phyloP scores from a whole-genome alignment of 1,284 basidiomycete genomes.

The Porodaedalea pini region DNA sequence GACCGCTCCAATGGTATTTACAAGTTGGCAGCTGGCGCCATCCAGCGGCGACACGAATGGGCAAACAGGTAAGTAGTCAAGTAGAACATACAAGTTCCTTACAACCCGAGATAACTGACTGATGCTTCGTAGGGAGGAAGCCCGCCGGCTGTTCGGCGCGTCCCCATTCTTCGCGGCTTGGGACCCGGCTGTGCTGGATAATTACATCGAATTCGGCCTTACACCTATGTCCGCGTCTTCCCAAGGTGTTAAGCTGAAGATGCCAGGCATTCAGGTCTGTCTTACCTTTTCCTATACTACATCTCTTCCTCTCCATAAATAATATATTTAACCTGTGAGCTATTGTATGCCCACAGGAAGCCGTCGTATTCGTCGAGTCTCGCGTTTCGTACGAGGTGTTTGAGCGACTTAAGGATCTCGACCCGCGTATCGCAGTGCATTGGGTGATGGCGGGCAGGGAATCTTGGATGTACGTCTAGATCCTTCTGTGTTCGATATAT shows the following conservation, averaged over 20 bases:
- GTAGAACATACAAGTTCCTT: neutral
- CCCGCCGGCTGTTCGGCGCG: conserved; percentile 46
- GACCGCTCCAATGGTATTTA: conserved; percentile 19
- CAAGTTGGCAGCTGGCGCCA: conserved; percentile 41
- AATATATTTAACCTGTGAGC: neutral
- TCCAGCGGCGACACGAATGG: conserved; percentile 67
- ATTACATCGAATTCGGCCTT: conserved; percentile 68
- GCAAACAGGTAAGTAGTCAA: conserved; percentile 44
- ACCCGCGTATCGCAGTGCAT: conserved; percentile 45
- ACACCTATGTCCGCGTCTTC: conserved; percentile 31
- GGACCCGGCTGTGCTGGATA: conserved; percentile 64
- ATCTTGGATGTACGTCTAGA: conserved; percentile 22
- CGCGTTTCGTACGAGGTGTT: conserved; percentile 41
- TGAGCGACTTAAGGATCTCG: conserved; percentile 42
- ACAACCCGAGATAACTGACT: neutral
- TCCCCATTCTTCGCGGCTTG: conserved; percentile 73
- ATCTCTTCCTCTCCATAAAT: conserved; percentile 12
- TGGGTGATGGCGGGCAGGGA: conserved; percentile 56
- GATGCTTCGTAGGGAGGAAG: conserved; percentile 50
- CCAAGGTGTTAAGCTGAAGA: conserved; percentile 55
- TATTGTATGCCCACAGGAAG: conserved; percentile 39
- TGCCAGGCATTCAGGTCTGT: conserved; percentile 46
- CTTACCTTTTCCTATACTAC: neutral
- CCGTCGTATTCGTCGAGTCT: conserved; percentile 48
- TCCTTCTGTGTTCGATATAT: neutral